Evolutionary conservation across 495 filamentous ascomycete species (phyloP).

Genomic region (Aspergillus bertholletiae): DNA sequence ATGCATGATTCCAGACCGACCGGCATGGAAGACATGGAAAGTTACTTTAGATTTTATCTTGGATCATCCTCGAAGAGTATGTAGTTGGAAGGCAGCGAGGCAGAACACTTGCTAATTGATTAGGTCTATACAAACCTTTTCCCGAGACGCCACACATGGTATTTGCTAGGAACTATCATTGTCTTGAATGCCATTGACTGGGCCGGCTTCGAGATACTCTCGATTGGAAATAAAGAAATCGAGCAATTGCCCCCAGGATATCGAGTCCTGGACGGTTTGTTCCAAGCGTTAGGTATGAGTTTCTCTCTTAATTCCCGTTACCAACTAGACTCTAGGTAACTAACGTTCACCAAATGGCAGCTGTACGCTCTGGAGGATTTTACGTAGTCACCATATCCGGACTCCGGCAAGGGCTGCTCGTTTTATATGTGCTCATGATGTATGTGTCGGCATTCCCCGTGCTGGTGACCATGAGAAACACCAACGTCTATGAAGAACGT

Average conservation of each 20-base stretch:
- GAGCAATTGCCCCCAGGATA: slow-evolving; percentile 51
- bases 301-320: neutral
- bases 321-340: neutral
- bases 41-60: slow-evolving; percentile 78
- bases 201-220: slow-evolving; percentile 74
- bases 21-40: slow-evolving; percentile 46
- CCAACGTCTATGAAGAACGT: slow-evolving; percentile 77
- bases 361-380: slow-evolving; percentile 80
- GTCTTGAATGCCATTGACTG: slow-evolving; percentile 78
- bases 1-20: slow-evolving; percentile 39
- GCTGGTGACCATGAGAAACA: slow-evolving; percentile 57
- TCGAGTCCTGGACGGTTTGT: slow-evolving; percentile 72
- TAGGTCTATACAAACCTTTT: slow-evolving; percentile 76
- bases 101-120: neutral
- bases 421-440: slow-evolving; percentile 92
- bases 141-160: slow-evolving; percentile 73
- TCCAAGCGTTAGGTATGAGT: slow-evolving; percentile 63
- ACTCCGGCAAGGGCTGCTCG: slow-evolving; percentile 68
- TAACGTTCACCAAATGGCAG: slow-evolving; percentile 24
- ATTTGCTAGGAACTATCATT: slow-evolving; percentile 69
- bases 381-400: slow-evolving; percentile 72
- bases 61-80: slow-evolving; percentile 68
- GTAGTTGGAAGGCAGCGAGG: neutral
- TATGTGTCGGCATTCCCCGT: slow-evolving; percentile 66
- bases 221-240: slow-evolving; percentile 67